These are phyloP conservation scores for Striga asiatica DNA, from an alignment of 257 asterid genomes.

Conservation along the genomic window DNA sequence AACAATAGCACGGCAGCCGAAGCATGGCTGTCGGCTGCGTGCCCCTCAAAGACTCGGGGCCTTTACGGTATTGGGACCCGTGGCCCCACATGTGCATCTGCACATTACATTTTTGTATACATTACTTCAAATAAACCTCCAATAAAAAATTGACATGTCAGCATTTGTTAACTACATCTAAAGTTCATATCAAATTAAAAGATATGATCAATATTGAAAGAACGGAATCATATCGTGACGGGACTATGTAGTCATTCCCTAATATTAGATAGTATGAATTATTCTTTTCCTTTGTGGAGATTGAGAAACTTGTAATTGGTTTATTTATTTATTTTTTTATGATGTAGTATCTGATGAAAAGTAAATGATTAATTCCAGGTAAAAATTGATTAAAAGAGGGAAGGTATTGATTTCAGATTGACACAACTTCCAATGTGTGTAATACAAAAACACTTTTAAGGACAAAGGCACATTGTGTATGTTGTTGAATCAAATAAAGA, in stretches of 20 bases:
- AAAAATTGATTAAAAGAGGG: not conserved
- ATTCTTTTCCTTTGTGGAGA: too few relatives aligned
- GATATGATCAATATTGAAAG: constrained; percentile 4
- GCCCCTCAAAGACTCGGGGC: constrained; percentile 35
- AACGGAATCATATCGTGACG: too few relatives aligned
- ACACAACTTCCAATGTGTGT: constrained; percentile 25
- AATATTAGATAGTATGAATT: too few relatives aligned
- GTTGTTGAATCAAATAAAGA: constrained; percentile 63
- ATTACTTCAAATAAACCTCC: too few relatives aligned
- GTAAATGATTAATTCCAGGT: not conserved
- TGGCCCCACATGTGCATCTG: constrained; percentile 57
- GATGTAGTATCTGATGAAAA: not conserved
- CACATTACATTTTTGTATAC: too few relatives aligned
- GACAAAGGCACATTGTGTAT: constrained; percentile 61
- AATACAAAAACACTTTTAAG: constrained; percentile 56
- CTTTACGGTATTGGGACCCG: constrained; percentile 42
- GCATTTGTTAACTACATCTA: too few relatives aligned
- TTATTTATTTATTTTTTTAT: too few relatives aligned
- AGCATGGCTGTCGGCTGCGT: constrained; percentile 44
- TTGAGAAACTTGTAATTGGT: not conserved
- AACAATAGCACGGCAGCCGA: constrained; percentile 38
- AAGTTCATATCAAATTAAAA: not conserved
- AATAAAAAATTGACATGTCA: too few relatives aligned
- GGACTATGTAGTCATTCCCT: too few relatives aligned
- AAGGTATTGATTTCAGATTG: constrained; percentile 15